Percentiles rank a stretch among this genome's conserved stretches.
These are phyloP conservation scores for Sparassis latifolia DNA, from an alignment of 1,284 basidiomycete genomes.

Conservation along the genomic window DNA sequence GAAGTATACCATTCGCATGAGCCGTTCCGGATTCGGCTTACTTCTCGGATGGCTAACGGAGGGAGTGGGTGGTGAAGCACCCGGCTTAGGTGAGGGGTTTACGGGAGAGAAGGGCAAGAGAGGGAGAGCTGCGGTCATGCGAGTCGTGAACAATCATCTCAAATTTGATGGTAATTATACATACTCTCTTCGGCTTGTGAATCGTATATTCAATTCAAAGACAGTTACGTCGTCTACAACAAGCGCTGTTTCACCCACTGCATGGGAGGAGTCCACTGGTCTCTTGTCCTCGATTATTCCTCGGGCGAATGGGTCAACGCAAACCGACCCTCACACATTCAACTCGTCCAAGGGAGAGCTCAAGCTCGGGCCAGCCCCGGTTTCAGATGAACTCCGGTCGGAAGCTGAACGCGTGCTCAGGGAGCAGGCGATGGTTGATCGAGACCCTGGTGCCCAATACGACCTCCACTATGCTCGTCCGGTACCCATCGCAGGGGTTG, in stretches of 20 bases:
- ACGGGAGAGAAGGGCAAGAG: slow-evolving; percentile 76
- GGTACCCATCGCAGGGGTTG: slow-evolving; percentile 41
- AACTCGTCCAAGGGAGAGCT: slow-evolving; percentile 70
- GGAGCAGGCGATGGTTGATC: slow-evolving; percentile 67
- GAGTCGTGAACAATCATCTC: slow-evolving; percentile 91
- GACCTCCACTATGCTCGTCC: slow-evolving; percentile 52
- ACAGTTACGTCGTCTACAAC: slow-evolving; percentile 68
- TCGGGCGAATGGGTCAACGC: slow-evolving; percentile 37
- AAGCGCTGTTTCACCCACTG: slow-evolving; percentile 50
- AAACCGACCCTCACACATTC: slow-evolving; percentile 59
- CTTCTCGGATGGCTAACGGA: slow-evolving; percentile 95
- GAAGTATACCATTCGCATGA: slow-evolving; percentile 89
- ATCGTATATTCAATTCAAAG: slow-evolving; percentile 19
- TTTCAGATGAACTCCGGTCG: slow-evolving; percentile 70
- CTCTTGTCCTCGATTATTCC: slow-evolving; percentile 74
- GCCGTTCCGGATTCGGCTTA: slow-evolving; percentile 86
- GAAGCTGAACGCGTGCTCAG: slow-evolving; percentile 74
- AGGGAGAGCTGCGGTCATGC: slow-evolving; percentile 81
- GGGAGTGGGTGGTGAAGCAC: slow-evolving; percentile 80
- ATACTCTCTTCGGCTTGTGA: slow-evolving; percentile 3
- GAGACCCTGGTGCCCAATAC: slow-evolving; percentile 57
- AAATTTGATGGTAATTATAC: slow-evolving; percentile 76
- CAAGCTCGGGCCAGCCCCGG: slow-evolving; percentile 78
- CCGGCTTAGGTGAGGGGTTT: slow-evolving; percentile 78
- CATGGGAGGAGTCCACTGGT: slow-evolving; percentile 81